Evolutionary conservation across 2,329 filamentous ascomycete species (phyloP).

Genomic region (Fusarium sambucinum): DNA sequence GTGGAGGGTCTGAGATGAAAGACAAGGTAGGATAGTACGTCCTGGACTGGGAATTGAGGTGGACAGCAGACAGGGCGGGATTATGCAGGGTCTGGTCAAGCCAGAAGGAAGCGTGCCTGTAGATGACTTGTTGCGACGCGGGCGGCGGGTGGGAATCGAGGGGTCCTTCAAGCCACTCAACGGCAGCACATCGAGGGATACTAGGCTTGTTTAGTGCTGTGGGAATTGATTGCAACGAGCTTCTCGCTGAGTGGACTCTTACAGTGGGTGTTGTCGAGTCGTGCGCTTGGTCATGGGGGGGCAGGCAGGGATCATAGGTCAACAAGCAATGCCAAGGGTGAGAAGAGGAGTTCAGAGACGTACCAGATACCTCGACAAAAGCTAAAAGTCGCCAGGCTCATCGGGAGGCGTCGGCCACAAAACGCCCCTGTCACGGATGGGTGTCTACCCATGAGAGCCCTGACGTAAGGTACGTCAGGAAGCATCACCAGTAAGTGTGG

Average conservation of each 20-base stretch:
- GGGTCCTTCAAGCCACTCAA: conserved; percentile 48
- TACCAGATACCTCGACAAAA: conserved; percentile 44
- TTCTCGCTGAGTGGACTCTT: conserved; percentile 32
- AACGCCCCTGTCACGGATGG: conserved; percentile 46
- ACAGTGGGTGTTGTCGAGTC: conserved; percentile 41
- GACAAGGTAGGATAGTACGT: conserved; percentile 41
- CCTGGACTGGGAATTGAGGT: conserved; percentile 46
- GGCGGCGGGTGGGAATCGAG: conserved; percentile 44
- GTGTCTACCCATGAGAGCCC: conserved; percentile 46
- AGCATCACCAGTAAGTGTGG: conserved; percentile 40
- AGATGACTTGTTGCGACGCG: conserved; percentile 39
- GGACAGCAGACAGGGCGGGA: conserved; percentile 44
- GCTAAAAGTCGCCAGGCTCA: conserved; percentile 42
- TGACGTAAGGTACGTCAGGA: conserved; percentile 50
- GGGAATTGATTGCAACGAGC: conserved; percentile 46
- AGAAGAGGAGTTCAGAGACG: conserved; percentile 34
- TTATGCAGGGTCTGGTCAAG: conserved; percentile 50
- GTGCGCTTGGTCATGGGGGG: conserved; percentile 45
- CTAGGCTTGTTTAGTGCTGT: conserved; percentile 47
- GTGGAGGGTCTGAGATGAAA: conserved; percentile 50
- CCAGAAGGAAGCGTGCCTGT: conserved; percentile 38
- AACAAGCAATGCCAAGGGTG: conserved; percentile 47
- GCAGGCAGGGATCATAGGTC: conserved; percentile 45
- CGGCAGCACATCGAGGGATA: conserved; percentile 49
- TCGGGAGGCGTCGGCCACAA: conserved; percentile 47